These are phyloP conservation scores for Extremus antarcticus DNA, from an alignment of 495 filamentous ascomycete species.

Conservation along the genomic window DNA sequence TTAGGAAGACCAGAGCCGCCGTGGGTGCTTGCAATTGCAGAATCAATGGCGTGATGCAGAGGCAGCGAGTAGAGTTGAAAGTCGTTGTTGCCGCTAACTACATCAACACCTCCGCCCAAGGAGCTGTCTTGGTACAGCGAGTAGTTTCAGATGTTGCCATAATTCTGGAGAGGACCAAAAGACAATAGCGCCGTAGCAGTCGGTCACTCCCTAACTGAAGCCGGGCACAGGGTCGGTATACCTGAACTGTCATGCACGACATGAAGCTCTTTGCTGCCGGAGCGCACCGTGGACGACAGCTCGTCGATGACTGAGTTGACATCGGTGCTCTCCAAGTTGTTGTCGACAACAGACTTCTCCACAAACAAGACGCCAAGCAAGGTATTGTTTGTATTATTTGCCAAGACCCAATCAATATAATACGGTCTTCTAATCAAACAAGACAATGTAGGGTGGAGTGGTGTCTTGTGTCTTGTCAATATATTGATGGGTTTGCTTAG, in stretches of 20 bases:
- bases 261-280: not conserved
- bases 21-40: constrained; percentile 50
- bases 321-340: not conserved
- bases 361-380: too few relatives aligned
- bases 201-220: constrained; percentile 57
- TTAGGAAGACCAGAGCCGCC: constrained; percentile 21
- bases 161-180: constrained; percentile 60
- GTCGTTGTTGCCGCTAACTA: constrained; percentile 49
- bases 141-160: constrained; percentile 73
- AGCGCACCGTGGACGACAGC: not conserved
- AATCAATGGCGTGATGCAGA: constrained; percentile 64
- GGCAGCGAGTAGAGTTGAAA: constrained; percentile 64
- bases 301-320: not conserved
- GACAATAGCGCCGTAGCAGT: constrained; percentile 63
- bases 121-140: constrained; percentile 60
- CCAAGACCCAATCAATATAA: too few relatives aligned
- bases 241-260: not conserved
- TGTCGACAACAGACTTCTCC: not conserved
- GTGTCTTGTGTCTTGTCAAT: too few relatives aligned
- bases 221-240: constrained; percentile 41
- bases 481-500: too few relatives aligned
- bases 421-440: too few relatives aligned
- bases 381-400: too few relatives aligned
- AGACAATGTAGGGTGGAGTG: too few relatives aligned
- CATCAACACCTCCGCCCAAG: constrained; percentile 48